A percentile compares a stretch with the other conserved stretches of the same genome.
Conservation (phyloP, 768 basidiomycete species). For the Coprinopsis cinerea region DNA sequence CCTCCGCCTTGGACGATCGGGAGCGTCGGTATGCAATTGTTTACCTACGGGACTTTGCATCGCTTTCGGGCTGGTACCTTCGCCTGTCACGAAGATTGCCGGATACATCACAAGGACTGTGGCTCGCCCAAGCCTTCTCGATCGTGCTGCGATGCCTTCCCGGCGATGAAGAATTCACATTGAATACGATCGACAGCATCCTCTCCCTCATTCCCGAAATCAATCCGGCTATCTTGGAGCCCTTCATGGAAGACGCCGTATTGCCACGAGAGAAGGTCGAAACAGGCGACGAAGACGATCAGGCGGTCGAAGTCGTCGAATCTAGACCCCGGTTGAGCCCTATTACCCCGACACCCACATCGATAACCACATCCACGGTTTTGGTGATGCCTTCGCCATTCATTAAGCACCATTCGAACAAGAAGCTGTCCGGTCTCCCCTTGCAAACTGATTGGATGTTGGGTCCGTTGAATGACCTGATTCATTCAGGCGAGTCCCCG, state of each 20-base stretch:
- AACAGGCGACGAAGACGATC: constrained; percentile 11
- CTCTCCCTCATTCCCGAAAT: constrained; percentile 25
- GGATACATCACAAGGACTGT: constrained; percentile 47
- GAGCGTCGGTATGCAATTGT: constrained; percentile 19
- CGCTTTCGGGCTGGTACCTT: constrained; percentile 49
- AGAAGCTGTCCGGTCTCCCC: constrained; percentile 36
- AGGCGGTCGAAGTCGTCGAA: background rate
- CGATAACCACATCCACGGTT: constrained; percentile 54
- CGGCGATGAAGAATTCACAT: constrained; percentile 66
- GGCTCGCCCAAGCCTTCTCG: constrained; percentile 62
- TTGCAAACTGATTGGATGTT: constrained; percentile 61
- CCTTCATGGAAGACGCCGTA: constrained; percentile 52
- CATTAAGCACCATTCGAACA: constrained; percentile 3
- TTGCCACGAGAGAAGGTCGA: constrained; percentile 33
- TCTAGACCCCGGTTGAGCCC: constrained; percentile 37
- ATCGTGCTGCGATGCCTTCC: constrained; percentile 53
- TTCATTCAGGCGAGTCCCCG: constrained; percentile 65
- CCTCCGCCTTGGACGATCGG: constrained; percentile 13
- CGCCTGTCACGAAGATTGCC: constrained; percentile 54
- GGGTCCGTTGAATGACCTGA: constrained; percentile 66
- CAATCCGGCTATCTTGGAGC: constrained; percentile 35
- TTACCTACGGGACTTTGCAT: constrained; percentile 48
- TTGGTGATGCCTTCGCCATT: constrained; percentile 35
- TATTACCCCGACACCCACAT: constrained; percentile 40
- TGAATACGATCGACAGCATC: constrained; percentile 36